These are phyloP conservation scores for Xylaria grammica DNA, from an alignment of 495 filamentous ascomycete genomes.

Conservation along the genomic window DNA sequence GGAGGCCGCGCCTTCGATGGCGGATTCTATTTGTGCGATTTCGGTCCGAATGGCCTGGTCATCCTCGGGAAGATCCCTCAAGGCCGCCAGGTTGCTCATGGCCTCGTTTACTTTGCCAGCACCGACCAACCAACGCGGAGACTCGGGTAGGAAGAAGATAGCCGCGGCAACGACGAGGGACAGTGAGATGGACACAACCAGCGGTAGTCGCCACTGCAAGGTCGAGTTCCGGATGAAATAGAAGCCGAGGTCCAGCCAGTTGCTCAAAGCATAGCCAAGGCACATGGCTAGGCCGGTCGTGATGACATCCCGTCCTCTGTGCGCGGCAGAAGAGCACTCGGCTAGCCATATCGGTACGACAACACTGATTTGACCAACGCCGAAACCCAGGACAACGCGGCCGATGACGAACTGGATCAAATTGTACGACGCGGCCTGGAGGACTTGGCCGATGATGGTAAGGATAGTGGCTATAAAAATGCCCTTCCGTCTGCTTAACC, in stretches of 20 bases:
- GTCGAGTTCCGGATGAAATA: constrained; percentile 27
- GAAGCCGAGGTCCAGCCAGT: constrained; percentile 53
- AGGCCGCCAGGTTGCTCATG: constrained; percentile 37
- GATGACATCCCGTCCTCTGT: constrained; percentile 54
- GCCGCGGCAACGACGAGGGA: constrained; percentile 30
- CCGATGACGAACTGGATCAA: constrained; percentile 59
- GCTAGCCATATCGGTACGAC: constrained; percentile 61
- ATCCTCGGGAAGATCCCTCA: constrained; percentile 35
- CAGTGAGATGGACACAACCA: constrained; percentile 31
- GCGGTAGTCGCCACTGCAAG: constrained; percentile 32
- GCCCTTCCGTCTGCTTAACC: constrained; percentile 52
- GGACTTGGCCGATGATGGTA: constrained; percentile 35
- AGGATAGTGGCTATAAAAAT: constrained; percentile 48
- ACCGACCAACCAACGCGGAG: constrained; percentile 55
- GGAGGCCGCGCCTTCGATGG: constrained; percentile 38
- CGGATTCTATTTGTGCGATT: constrained; percentile 42
- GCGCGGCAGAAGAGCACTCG: constrained; percentile 46
- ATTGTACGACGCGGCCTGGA: constrained; percentile 36
- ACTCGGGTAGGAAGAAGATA: constrained; percentile 52
- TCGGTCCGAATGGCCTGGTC: constrained; percentile 34
- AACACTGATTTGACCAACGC: constrained; percentile 55
- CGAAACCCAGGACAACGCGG: constrained; percentile 53
- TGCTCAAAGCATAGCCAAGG: constrained; percentile 44
- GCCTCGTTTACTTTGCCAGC: constrained; percentile 53
- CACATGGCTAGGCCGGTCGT: constrained; percentile 56